Conservation (phyloP, 768 basidiomycete species). For the Podaxis sp. region DNA sequence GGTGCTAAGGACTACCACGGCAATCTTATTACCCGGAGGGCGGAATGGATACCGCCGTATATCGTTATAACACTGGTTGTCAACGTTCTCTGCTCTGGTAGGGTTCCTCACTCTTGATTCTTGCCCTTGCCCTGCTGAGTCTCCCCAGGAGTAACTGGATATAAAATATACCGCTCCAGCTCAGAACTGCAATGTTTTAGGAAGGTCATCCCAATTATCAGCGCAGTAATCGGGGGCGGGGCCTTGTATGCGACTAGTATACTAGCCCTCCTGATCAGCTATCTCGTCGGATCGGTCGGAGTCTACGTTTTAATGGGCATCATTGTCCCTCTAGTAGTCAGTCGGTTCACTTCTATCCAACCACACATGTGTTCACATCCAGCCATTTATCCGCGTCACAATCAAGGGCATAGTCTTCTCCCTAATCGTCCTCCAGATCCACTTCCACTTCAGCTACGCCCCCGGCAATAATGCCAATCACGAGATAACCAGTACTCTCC, state of each 20-base stretch:
- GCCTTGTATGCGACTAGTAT: neutral
- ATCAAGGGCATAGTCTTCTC: conserved; percentile 8
- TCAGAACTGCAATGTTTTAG: neutral
- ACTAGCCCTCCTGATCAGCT: neutral
- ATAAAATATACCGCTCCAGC: neutral
- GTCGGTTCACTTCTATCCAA: neutral
- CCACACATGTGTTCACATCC: neutral
- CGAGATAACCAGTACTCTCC: neutral
- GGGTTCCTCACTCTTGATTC: neutral
- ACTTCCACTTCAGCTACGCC: neutral
- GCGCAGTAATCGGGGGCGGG: neutral
- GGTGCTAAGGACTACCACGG: neutral
- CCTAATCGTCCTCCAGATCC: conserved; percentile 7
- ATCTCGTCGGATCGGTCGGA: neutral
- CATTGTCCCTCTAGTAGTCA: conserved; percentile 3
- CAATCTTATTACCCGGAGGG: neutral
- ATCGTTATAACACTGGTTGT: neutral
- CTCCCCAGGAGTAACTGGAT: neutral
- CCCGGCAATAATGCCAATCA: neutral
- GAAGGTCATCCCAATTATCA: neutral
- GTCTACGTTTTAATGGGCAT: neutral
- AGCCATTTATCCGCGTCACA: neutral
- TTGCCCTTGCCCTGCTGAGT: neutral
- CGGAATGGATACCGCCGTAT: neutral
- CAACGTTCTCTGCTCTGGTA: conserved; percentile 3